Conservation (phyloP, 2,329 filamentous ascomycete species). For the Cordyceps farinosa region DNA sequence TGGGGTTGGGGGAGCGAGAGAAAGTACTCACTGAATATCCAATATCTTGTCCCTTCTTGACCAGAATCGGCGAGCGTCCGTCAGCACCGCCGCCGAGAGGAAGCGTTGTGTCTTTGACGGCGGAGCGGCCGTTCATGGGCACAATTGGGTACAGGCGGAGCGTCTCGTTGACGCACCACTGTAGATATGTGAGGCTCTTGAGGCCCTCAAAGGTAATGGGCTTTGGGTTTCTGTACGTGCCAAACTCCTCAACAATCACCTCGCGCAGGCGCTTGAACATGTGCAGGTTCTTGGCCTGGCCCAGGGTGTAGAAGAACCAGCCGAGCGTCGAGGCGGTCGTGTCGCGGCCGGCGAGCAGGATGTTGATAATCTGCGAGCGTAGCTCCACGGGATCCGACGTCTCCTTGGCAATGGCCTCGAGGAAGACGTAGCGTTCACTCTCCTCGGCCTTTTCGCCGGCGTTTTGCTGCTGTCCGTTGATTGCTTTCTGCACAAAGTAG, state of each 20-base stretch:
- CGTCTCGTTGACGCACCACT: slow-evolving; percentile 25
- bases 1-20: rapidly evolving
- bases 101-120: slow-evolving; percentile 42
- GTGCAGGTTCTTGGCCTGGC: slow-evolving; percentile 32
- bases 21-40: slow-evolving; percentile 27
- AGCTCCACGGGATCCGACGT: slow-evolving; percentile 26
- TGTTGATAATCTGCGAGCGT: slow-evolving; percentile 33
- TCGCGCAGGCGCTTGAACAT: slow-evolving; percentile 42
- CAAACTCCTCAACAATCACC: slow-evolving; percentile 46
- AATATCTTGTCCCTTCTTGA: slow-evolving; percentile 44
- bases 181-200: slow-evolving; percentile 25
- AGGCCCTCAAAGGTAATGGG: slow-evolving; percentile 26
- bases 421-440: slow-evolving; percentile 29
- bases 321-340: slow-evolving; percentile 50
- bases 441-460: slow-evolving; percentile 20
- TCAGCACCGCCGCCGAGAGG: slow-evolving; percentile 50
- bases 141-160: slow-evolving; percentile 26
- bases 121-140: slow-evolving; percentile 25
- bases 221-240: slow-evolving; percentile 34
- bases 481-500: slow-evolving; percentile 61
- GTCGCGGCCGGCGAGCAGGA: slow-evolving; percentile 51
- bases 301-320: slow-evolving; percentile 44
- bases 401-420: slow-evolving; percentile 33
- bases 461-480: slow-evolving; percentile 19
- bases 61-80: slow-evolving; percentile 44